Percentiles rank a stretch among this genome's conserved stretches.
Evolutionary conservation across 2,329 filamentous ascomycete species (phyloP).

Genomic region (Paecilomyces variotii): DNA sequence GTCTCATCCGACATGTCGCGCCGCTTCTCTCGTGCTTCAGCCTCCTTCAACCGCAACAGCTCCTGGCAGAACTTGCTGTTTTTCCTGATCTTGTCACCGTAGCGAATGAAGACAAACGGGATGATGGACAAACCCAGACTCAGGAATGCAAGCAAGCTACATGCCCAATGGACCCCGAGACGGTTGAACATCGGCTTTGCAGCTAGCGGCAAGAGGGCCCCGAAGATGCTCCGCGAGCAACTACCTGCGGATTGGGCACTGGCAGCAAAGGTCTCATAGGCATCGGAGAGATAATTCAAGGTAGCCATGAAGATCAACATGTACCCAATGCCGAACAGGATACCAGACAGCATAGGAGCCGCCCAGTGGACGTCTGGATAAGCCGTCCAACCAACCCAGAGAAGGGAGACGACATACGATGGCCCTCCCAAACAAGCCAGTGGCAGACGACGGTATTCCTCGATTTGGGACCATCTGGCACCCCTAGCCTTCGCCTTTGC

Average conservation of each 20-base stretch:
- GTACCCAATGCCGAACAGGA: conserved; percentile 57
- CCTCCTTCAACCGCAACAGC: conserved; percentile 26
- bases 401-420: conserved; percentile 43
- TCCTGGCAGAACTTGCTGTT: conserved; percentile 37
- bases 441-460: conserved; percentile 58
- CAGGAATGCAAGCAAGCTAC: conserved; percentile 33
- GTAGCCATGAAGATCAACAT: conserved; percentile 56
- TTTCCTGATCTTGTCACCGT: conserved; percentile 29
- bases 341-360: conserved; percentile 51
- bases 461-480: conserved; percentile 49
- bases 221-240: conserved; percentile 45
- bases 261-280: conserved; percentile 59
- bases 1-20: conserved; percentile 7
- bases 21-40: conserved; percentile 17
- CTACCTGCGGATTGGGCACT: conserved; percentile 49
- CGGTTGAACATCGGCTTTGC: conserved; percentile 34
- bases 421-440: conserved; percentile 63
- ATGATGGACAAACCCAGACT: conserved; percentile 31
- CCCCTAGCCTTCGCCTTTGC: conserved; percentile 42
- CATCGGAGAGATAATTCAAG: conserved; percentile 58
- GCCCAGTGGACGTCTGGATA: conserved; percentile 26
- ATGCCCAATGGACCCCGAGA: conserved; percentile 37
- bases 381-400: conserved; percentile 36
- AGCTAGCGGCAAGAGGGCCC: conserved; percentile 51
- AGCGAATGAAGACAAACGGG: conserved; percentile 37